Evolutionary conservation across 768 basidiomycete genomes (phyloP), one percentile per base, ranked within the genome.

Genomic region (Russula emetica): DNA sequence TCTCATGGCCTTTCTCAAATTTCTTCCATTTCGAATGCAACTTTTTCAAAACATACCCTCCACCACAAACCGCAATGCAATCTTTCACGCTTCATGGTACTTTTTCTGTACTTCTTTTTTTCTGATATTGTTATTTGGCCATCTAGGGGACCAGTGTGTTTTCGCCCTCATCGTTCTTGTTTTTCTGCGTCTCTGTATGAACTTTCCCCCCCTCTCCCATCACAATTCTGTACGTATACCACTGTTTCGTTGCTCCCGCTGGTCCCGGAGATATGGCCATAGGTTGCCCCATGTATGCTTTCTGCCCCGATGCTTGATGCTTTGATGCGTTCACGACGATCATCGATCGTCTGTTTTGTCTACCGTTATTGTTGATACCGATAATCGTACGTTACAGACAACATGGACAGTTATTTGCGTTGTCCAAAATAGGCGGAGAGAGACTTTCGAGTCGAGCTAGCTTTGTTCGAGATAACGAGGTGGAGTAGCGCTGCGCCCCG

Each of bases 221-320:
- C 36, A 36, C 36, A 36, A 36, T 24, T 18, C 40, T 65, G 59
- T 61, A 61, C 49, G 30, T 51, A 24, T 64, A 60, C 30, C 54
- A 30, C 16, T 3, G 36, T 50, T 28, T 50, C 58, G 16, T 57
- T 34, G 52, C 45, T 60, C 10, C 59, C 63, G 64, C 64, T 65
- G 60, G 60, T 65, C 64, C 64, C 64, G 64, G 64, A 65, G 64
- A 61, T 65, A 55, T 65, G 61, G 60, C 55, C 50, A 60, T 65
- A 65, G 38, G 51, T 65, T 34, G 49, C 59, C 49, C 58, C 56
- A 5, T 55, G 44, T 54, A 42, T 26, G 20, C 38, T 44, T 59
- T 13, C 28, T 49, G 38, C 50, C 3, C 20, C 7, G 16, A 47
- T 34, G 52, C 26, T 26, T 3, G 16, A 28, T 50, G 49, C 26